phyloP scores from a whole-genome alignment of 2,329 filamentous ascomycete species.

The Pyricularia pennisetigena region DNA sequence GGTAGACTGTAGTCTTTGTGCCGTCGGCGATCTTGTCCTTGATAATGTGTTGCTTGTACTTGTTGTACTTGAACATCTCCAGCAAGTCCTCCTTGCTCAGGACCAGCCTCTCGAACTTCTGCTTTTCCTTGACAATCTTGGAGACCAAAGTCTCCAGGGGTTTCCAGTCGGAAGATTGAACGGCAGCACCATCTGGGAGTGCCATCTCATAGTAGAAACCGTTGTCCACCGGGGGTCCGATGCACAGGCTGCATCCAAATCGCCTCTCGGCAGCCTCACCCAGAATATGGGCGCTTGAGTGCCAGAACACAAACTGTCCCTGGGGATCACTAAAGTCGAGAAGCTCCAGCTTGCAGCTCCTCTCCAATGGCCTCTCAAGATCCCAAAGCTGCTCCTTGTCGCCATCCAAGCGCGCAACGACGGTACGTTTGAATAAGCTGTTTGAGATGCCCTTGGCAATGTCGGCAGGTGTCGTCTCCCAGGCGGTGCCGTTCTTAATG shows the following conservation, averaged over 20 bases:
- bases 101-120: constrained; percentile 82
- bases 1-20: constrained; percentile 87
- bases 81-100: constrained; percentile 85
- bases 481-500: constrained; percentile 65
- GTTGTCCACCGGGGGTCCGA: constrained; percentile 83
- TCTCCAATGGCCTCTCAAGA: constrained; percentile 80
- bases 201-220: constrained; percentile 99
- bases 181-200: constrained; percentile 57
- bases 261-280: constrained; percentile 87
- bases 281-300: constrained; percentile 91
- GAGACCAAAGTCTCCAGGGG: constrained; percentile 71
- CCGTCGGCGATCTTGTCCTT: constrained; percentile 83
- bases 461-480: constrained; percentile 80
- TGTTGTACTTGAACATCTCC: constrained; percentile 96
- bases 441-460: constrained; percentile 74
- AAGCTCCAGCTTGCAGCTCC: constrained; percentile 74
- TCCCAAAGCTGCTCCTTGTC: constrained; percentile 72
- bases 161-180: constrained; percentile 72
- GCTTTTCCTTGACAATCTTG: constrained; percentile 91
- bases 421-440: constrained; percentile 74
- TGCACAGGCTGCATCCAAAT: constrained; percentile 86
- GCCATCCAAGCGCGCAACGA: constrained; percentile 78
- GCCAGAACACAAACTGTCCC: constrained; percentile 96
- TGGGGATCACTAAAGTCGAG: constrained; percentile 65
- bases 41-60: constrained; percentile 98